Evolutionary conservation across 2,329 filamentous ascomycete species (phyloP).

Genomic region (Ceratocystiopsis minuta): DNA sequence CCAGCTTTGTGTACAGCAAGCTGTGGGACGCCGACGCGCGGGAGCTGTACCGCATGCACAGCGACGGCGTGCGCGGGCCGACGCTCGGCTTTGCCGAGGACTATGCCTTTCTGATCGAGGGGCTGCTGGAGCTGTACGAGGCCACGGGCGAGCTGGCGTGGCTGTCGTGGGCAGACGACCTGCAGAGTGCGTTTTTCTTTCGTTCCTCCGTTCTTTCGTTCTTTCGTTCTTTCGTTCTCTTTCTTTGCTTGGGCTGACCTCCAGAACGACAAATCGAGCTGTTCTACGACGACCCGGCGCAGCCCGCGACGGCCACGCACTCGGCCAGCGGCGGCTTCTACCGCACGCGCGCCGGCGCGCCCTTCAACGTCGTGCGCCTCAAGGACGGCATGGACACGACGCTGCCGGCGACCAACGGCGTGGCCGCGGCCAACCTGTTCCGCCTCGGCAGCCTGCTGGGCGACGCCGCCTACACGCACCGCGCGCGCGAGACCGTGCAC

Average conservation of each 20-base stretch:
- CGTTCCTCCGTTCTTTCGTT: too few species aligned
- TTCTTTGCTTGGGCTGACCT: too few species aligned
- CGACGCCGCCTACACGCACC: conserved; percentile 30
- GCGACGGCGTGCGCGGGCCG: conserved; percentile 42
- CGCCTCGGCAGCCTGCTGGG: conserved; percentile 43
- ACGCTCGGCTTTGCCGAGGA: conserved; percentile 76
- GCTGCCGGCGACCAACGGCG: conserved; percentile 75
- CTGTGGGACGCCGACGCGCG: conserved; percentile 50
- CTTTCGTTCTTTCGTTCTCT: too few species aligned
- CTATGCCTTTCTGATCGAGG: conserved; percentile 76
- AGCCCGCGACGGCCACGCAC: conserved; percentile 18
- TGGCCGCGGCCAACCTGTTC: conserved; percentile 76
- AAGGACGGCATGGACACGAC: conserved; percentile 94
- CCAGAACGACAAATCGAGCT: conserved; percentile 51
- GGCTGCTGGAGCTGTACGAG: conserved; percentile 69
- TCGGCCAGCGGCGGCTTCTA: conserved; percentile 49
- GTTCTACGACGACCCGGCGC: conserved; percentile 48
- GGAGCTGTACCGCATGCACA: conserved; percentile 57
- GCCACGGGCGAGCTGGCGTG: conserved; percentile 56
- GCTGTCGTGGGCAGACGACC: conserved; percentile 60
- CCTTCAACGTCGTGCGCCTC: conserved; percentile 62
- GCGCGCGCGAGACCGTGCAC: conserved; percentile 56
- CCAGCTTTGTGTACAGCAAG: conserved; percentile 50
- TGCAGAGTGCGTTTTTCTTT: conserved; percentile 44
- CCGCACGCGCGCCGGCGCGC: conserved; percentile 42